Evolutionary conservation across 352 stramenopile species (phyloP).

Genomic region (Phytophthora sp.): DNA sequence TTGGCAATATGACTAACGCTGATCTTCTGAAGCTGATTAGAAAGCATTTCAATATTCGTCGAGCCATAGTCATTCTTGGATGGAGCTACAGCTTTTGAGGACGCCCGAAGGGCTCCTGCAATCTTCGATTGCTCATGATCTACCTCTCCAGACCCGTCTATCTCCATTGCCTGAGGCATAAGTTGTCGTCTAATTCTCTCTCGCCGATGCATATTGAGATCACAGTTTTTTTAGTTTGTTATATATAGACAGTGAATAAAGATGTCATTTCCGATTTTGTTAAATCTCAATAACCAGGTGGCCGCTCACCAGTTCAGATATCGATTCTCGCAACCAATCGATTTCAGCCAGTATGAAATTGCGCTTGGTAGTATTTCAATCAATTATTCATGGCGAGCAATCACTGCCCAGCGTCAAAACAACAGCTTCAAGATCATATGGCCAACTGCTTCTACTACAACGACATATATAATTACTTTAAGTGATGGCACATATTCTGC

Average conservation of each 20-base stretch:
- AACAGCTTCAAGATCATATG: neutral
- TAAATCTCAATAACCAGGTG: neutral
- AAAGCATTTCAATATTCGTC: too few species aligned
- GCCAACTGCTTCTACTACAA: neutral
- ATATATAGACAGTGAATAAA: neutral
- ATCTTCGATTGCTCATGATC: too few species aligned
- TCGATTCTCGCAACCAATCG: too few species aligned
- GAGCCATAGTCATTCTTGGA: too few species aligned
- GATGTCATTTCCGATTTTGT: neutral
- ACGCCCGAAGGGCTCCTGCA: too few species aligned
- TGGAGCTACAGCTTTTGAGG: too few species aligned
- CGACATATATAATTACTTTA: neutral
- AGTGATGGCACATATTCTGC: neutral
- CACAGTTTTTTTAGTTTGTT: neutral
- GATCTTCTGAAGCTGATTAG: too few species aligned
- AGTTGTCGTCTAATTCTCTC: neutral
- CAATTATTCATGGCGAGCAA: neutral
- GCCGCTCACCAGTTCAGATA: neutral
- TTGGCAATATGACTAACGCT: too few species aligned
- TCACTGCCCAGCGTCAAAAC: too few species aligned
- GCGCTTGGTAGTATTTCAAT: neutral
- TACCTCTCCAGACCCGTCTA: neutral
- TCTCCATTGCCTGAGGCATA: conserved; percentile 12
- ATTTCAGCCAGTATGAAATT: neutral
- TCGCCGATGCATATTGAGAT: too few species aligned